Evolutionary conservation across 1,139 yeast species (phyloP), one percentile per base, ranked within the genome.

Genomic region (Suhomyces anneliseae): DNA sequence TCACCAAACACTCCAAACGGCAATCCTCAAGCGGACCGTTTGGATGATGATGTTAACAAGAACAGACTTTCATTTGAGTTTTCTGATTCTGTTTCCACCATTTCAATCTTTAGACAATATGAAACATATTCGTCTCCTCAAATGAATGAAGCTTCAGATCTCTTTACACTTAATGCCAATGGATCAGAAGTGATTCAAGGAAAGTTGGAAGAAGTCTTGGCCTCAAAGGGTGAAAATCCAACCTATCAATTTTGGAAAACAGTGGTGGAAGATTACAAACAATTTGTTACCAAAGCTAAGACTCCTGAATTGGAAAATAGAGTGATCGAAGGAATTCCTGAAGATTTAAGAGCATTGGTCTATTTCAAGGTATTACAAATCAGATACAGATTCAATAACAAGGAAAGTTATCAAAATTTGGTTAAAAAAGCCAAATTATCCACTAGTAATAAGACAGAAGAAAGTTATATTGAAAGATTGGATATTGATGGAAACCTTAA

Each of bases 131-230:
- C 58, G 7, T 57, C 67, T n/a, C 72, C 73, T 3, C 57, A 51
- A 32, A 62, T 71, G 66, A 70, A 71, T 49, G 75, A 74, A 48
- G 58, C 63, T 24, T 66, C 72, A 6, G 78, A 73, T 39, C 57
- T 57, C 38, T 58, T 60, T 47, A 45, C 53, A 5, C 36, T 52
- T 35, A 53, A 50, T 38, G 37, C 42, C 37, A 33, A 39, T 8
- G 40, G 45, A n/a, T 26, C 37, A 7, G 51, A 47, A 7, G 27
- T 29, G 3, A 36, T 45, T 36, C 36, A 31, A 33, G 36, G 42
- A n/a, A 42, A 43, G 37, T 33, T 48, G 43, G 43, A 26, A 3
- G 36, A 32, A 39, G 42, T 42, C 33, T 29, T 36, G 42, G 36
- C 31, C 6, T 48, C 15, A 39, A 36, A 27, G 42, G 50, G 26